These are phyloP conservation scores for Agarophyton chilense DNA, from an alignment of 23 red algal genomes.

Conservation along the genomic window DNA sequence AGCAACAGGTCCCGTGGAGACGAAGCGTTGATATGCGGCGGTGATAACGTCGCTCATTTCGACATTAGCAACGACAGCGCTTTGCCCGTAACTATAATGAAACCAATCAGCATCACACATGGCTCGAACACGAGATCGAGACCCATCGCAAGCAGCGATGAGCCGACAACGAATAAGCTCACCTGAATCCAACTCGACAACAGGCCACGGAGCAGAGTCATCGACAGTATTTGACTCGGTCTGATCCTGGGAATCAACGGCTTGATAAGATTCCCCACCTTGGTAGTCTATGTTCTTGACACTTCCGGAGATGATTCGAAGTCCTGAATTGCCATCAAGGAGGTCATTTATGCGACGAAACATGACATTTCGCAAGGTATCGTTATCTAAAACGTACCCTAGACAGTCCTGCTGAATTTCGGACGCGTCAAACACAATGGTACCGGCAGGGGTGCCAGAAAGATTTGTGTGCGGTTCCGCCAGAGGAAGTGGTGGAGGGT, in stretches of 20 bases:
- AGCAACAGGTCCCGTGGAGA: constrained; percentile 87
- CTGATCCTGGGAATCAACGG: not conserved
- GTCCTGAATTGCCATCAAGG: not conserved
- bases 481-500: constrained; percentile 16
- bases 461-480: not conserved
- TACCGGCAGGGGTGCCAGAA: not conserved
- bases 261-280: not conserved
- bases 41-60: constrained; percentile 24
- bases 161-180: constrained; percentile 65
- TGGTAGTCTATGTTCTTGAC: constrained; percentile 23
- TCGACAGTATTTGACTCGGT: not conserved
- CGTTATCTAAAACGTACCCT: constrained; percentile 76
- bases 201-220: constrained; percentile 54
- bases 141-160: constrained; percentile 84
- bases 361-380: constrained; percentile 60
- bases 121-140: constrained; percentile 70
- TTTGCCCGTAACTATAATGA: constrained; percentile 64
- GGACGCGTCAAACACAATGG: constrained; percentile 52
- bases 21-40: constrained; percentile 86
- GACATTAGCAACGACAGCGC: constrained; percentile 88
- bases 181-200: constrained; percentile 46
- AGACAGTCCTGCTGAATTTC: constrained; percentile 44
- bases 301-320: constrained; percentile 8
- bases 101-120: constrained; percentile 68
- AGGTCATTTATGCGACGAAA: constrained; percentile 44